Conservation (phyloP, 805 yeast species). For the Kazachstania bromeliacearum region DNA sequence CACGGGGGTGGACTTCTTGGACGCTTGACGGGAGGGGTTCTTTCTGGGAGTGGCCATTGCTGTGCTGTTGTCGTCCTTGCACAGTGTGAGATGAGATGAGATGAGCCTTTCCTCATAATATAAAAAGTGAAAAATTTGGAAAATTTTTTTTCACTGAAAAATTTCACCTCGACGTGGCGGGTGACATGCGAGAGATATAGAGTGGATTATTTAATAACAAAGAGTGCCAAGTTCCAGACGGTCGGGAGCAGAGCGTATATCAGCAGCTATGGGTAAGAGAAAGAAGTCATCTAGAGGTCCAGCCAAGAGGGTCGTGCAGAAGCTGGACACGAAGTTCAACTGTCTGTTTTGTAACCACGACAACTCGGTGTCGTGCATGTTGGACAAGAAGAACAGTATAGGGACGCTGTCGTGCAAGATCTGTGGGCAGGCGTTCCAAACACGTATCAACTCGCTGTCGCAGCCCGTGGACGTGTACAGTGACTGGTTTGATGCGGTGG, state of each 20-base stretch:
- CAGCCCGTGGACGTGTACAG: conserved; percentile 93
- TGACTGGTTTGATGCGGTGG: conserved; percentile 97
- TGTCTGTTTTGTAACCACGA: conserved; percentile 96
- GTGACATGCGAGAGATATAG: too few species aligned
- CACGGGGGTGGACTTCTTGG: conserved; percentile 8
- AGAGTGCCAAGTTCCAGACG: too few species aligned
- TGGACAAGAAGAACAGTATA: conserved; percentile 77
- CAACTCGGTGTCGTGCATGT: conserved; percentile 74
- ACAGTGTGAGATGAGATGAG: conserved; percentile 12
- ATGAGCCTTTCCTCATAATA: conserved; percentile 6
- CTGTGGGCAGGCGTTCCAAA: conserved; percentile 89
- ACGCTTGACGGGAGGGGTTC: too few species aligned
- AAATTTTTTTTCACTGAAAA: not conserved
- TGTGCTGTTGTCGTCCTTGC: not conserved
- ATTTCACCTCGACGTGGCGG: not conserved
- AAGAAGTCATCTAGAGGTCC: conserved; percentile 81
- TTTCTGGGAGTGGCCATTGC: too few species aligned
- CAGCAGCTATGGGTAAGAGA: conserved; percentile 73
- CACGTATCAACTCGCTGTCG: conserved; percentile 63
- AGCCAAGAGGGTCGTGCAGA: conserved; percentile 65
- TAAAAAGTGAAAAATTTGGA: not conserved
- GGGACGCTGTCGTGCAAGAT: conserved; percentile 85
- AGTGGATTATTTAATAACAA: too few species aligned
- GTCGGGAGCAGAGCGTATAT: too few species aligned
- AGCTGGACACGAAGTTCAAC: conserved; percentile 71